Evolutionary conservation across 495 filamentous ascomycete species (phyloP).

Genomic region (Tuber magnatum): DNA sequence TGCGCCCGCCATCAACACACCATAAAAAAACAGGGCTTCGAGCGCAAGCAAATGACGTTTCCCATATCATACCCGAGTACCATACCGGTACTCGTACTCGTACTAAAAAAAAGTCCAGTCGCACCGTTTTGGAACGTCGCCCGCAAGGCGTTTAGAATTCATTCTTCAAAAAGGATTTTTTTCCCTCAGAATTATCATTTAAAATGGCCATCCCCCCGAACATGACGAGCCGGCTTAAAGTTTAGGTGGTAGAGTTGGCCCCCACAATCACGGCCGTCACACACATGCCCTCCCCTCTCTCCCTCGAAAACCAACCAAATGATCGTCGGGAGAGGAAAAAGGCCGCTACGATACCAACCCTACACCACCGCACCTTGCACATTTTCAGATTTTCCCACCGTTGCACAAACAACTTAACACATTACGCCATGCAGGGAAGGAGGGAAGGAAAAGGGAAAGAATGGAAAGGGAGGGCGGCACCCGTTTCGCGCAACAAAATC

Average conservation of each 20-base stretch:
- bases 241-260: neutral
- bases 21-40: no score
- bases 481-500: constrained; percentile 3
- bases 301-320: neutral
- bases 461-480: neutral
- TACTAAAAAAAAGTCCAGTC: neutral
- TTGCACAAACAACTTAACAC: neutral
- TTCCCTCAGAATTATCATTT: neutral
- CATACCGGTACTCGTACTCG: no score
- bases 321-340: neutral
- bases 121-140: neutral
- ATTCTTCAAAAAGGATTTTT: neutral
- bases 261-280: neutral
- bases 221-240: neutral
- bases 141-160: no score
- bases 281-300: neutral
- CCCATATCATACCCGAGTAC: no score
- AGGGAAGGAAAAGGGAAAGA: neutral
- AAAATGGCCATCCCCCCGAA: neutral
- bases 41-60: neutral
- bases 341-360: neutral
- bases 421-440: constrained; percentile 3
- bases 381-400: neutral
- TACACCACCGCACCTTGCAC: neutral
- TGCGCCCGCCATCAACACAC: no score